Evolutionary conservation across 495 filamentous ascomycete species (phyloP).

Genomic region (Aspergillus baeticus): DNA sequence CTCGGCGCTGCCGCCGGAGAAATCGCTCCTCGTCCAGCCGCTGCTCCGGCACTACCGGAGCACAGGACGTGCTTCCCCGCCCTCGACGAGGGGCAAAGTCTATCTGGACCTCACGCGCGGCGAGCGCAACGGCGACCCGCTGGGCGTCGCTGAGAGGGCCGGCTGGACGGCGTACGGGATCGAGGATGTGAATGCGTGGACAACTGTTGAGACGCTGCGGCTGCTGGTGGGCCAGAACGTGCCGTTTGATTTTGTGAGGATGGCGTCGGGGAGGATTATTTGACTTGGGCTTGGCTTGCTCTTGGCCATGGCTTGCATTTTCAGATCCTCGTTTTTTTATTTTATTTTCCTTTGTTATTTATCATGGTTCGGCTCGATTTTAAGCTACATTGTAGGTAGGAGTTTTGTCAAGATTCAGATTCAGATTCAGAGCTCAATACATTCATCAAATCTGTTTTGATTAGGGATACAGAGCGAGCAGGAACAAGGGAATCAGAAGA

Average conservation of each 20-base stretch:
- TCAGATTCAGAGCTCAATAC: too few relatives aligned
- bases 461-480: too few relatives aligned
- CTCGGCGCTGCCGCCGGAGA: conserved; percentile 73
- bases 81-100: conserved; percentile 63
- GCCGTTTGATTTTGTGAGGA: conserved; percentile 78
- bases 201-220: conserved; percentile 74
- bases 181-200: conserved; percentile 77
- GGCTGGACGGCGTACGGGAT: conserved; percentile 79
- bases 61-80: conserved; percentile 43
- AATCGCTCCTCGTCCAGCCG: conserved; percentile 76
- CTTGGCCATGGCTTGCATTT: too few relatives aligned
- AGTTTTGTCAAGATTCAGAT: too few relatives aligned
- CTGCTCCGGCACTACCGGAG: conserved; percentile 63
- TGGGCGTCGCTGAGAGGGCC: conserved; percentile 62
- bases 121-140: conserved; percentile 64
- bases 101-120: conserved; percentile 78
- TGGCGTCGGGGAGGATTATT: conserved; percentile 72
- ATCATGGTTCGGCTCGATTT: too few relatives aligned
- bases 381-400: too few relatives aligned
- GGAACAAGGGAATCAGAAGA: too few relatives aligned
- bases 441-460: too few relatives aligned
- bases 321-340: too few relatives aligned
- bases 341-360: too few relatives aligned
- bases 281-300: too few relatives aligned
- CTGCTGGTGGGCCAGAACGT: conserved; percentile 82